phyloP scores from a whole-genome alignment of 2,329 filamentous ascomycete genomes.

The Aspergillus quadrilineatus region DNA sequence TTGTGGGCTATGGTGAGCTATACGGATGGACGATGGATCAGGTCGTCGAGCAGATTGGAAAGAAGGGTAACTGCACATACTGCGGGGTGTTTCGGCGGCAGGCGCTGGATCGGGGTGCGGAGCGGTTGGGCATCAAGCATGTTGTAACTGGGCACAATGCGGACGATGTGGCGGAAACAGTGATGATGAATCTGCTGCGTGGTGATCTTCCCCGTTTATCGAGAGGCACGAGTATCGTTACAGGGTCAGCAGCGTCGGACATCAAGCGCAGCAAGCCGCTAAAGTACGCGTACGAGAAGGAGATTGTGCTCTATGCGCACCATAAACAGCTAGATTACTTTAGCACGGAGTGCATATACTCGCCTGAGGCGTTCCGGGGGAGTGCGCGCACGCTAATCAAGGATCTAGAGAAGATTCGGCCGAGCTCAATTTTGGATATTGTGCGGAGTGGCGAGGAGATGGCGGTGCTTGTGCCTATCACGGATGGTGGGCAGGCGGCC shows the following conservation, averaged over 20 bases:
- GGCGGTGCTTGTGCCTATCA: constrained; percentile 75
- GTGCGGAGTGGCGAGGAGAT: constrained; percentile 95
- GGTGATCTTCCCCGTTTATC: constrained; percentile 86
- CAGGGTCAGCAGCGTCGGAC: constrained; percentile 71
- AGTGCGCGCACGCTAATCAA: constrained; percentile 91
- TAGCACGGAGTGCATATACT: constrained; percentile 97
- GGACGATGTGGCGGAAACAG: constrained; percentile 94
- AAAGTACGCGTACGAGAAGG: constrained; percentile 98
- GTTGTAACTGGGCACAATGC: constrained; percentile 98
- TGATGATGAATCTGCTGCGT: constrained; percentile 93
- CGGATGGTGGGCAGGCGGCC: constrained; percentile 40
- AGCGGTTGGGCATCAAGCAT: constrained; percentile 81
- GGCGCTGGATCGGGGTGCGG: constrained; percentile 87
- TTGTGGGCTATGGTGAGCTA: constrained; percentile 87
- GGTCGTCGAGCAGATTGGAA: constrained; percentile 91
- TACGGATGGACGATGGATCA: constrained; percentile 99
- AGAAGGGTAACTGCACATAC: constrained; percentile 98
- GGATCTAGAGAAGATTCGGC: constrained; percentile 86
- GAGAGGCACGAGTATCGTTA: constrained; percentile 87
- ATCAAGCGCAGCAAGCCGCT: constrained; percentile 95
- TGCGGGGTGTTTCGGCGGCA: constrained; percentile 95
- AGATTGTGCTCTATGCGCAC: constrained; percentile 96
- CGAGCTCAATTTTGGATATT: constrained; percentile 92
- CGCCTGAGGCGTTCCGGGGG: constrained; percentile 91
- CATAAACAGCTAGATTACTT: constrained; percentile 98